Evolutionary conservation across 108 stramenopile species (phyloP).

Genomic region (Skeletonema costatum): DNA sequence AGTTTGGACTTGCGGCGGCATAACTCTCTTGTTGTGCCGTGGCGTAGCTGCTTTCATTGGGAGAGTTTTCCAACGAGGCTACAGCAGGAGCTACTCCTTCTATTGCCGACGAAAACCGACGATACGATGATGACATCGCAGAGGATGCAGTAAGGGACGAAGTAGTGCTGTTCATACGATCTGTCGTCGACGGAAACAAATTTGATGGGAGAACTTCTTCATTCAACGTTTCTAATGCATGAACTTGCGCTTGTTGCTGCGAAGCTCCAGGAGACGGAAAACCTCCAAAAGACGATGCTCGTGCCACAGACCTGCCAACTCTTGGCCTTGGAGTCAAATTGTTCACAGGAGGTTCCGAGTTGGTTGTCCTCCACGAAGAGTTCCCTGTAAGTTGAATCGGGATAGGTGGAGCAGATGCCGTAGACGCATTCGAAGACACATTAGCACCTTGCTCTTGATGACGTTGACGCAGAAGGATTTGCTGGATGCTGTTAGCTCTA

Average conservation of each 20-base stretch:
- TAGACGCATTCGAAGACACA: conserved; percentile 1
- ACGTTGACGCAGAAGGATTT: neutral
- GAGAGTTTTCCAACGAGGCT: neutral
- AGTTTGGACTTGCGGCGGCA: neutral
- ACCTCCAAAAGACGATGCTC: conserved; percentile 8
- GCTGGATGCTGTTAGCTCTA: neutral
- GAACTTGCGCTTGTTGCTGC: neutral
- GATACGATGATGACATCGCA: neutral
- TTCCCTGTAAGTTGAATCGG: neutral
- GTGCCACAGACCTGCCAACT: neutral
- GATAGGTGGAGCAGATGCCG: neutral
- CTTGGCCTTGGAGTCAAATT: neutral
- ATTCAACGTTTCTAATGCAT: neutral
- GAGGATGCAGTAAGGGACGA: conserved; percentile 3
- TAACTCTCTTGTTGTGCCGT: conserved; percentile 8
- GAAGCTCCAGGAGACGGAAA: conserved; percentile 5
- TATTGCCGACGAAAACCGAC: neutral
- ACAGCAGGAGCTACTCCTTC: neutral
- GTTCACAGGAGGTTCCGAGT: neutral
- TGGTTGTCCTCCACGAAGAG: neutral
- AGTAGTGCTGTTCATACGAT: neutral
- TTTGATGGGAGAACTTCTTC: conserved; percentile 10
- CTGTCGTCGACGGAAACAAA: neutral
- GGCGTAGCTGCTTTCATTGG: conserved; percentile 5
- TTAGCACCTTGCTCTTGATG: conserved; percentile 1